Percentiles rank a stretch among this genome's conserved stretches.
Evolutionary conservation across 2,329 filamentous ascomycete genomes (phyloP).

Genomic region (Microdochium nivale): DNA sequence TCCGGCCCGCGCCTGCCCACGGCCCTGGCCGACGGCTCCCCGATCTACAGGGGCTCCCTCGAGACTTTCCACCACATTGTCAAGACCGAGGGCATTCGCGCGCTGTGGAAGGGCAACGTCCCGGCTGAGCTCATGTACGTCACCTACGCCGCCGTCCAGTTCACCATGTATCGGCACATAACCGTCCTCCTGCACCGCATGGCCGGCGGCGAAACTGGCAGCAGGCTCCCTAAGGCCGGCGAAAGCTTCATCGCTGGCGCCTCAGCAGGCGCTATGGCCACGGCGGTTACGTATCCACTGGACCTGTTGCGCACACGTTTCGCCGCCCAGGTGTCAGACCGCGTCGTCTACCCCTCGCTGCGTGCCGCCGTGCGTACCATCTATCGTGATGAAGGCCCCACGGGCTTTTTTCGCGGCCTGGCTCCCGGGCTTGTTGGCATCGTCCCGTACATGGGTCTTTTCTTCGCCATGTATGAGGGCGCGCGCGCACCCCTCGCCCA

Average conservation of each 20-base stretch:
- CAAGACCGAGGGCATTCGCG: slow-evolving; percentile 71
- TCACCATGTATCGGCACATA: slow-evolving; percentile 74
- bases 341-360: slow-evolving; percentile 65
- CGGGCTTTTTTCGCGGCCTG: slow-evolving; percentile 83
- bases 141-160: slow-evolving; percentile 82
- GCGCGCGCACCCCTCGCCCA: slow-evolving; percentile 51
- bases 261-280: slow-evolving; percentile 72
- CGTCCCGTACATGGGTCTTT: slow-evolving; percentile 92
- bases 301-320: slow-evolving; percentile 91
- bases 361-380: slow-evolving; percentile 64
- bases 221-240: slow-evolving; percentile 51
- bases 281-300: slow-evolving; percentile 79
- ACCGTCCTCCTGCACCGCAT: slow-evolving; percentile 57
- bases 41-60: slow-evolving; percentile 65
- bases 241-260: slow-evolving; percentile 82
- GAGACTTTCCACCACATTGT: slow-evolving; percentile 71
- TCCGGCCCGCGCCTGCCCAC: slow-evolving; percentile 63
- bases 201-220: slow-evolving; percentile 24
- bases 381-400: slow-evolving; percentile 58
- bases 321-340: slow-evolving; percentile 79
- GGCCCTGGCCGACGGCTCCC: slow-evolving; percentile 31
- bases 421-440: slow-evolving; percentile 78
- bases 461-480: slow-evolving; percentile 84
- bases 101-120: slow-evolving; percentile 96
- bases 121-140: slow-evolving; percentile 93